These are phyloP conservation scores for Lathyrus sativus DNA, from an alignment of 306 rosid genomes.

Conservation along the genomic window DNA sequence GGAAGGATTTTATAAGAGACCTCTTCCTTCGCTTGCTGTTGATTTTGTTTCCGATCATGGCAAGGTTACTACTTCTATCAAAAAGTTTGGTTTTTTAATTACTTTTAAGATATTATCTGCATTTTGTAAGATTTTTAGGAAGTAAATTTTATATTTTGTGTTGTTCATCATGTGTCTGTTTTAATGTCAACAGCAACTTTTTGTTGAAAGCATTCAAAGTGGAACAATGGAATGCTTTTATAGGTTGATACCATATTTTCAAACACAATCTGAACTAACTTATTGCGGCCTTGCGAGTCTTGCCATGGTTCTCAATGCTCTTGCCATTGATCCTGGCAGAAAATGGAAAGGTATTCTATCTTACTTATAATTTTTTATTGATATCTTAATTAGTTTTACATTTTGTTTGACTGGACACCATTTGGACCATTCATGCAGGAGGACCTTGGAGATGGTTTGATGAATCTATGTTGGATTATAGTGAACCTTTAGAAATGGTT, in stretches of 20 bases:
- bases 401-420: neutral
- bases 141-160: neutral
- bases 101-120: no score
- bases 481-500: constrained; percentile 83
- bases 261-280: constrained; percentile 91
- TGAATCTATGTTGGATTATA: constrained; percentile 93
- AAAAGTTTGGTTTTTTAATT: no score
- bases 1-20: constrained; percentile 6
- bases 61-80: constrained; percentile 47
- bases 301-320: constrained; percentile 91
- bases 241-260: constrained; percentile 72
- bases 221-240: constrained; percentile 90
- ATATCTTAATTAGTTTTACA: neutral
- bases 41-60: constrained; percentile 82
- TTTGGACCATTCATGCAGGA: constrained; percentile 57
- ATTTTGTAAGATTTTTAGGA: no score
- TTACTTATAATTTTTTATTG: neutral
- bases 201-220: constrained; percentile 66
- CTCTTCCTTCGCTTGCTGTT: constrained; percentile 82
- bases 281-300: constrained; percentile 92
- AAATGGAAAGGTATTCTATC: constrained; percentile 80
- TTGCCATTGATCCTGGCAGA: constrained; percentile 90
- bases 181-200: constrained; percentile 70
- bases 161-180: neutral
- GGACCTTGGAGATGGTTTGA: constrained; percentile 99